phyloP scores from a whole-genome alignment of 768 basidiomycete genomes.

The Lepiota venenata region DNA sequence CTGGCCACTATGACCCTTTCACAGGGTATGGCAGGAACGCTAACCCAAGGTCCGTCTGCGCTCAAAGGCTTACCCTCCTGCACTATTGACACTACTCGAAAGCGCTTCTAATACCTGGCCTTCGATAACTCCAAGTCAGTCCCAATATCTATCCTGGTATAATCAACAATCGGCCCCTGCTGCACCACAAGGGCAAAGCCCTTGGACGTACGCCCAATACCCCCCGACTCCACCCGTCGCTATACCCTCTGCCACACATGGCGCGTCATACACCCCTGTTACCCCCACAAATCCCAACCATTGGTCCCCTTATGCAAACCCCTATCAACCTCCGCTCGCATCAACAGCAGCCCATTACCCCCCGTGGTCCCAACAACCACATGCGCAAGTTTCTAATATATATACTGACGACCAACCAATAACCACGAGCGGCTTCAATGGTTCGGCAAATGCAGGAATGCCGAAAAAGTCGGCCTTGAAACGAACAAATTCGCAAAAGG shows the following conservation, averaged over 20 bases:
- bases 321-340: background rate
- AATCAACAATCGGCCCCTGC: background rate
- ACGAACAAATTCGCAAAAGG: conserved; percentile 3
- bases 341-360: background rate
- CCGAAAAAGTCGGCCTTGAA: conserved; percentile 8
- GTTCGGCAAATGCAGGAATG: conserved; percentile 2
- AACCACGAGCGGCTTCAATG: background rate
- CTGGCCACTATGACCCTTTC: conserved; percentile 14
- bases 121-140: background rate
- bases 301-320: conserved; percentile 1
- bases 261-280: background rate
- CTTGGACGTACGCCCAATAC: conserved; percentile 3
- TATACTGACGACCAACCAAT: background rate
- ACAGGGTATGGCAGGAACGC: conserved; percentile 1
- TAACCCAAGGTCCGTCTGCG: conserved; percentile 12
- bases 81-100: background rate
- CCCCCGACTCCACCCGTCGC: background rate
- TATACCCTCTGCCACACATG: background rate
- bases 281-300: background rate
- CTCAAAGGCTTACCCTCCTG: background rate
- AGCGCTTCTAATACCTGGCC: conserved; percentile 3
- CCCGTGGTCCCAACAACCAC: background rate
- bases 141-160: background rate
- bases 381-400: background rate
- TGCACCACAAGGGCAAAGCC: background rate